A percentile compares a stretch with the other conserved stretches of the same genome.
phyloP scores from a whole-genome alignment of 2,329 filamentous ascomycete species.

The Pestalotiopsis sp. region DNA sequence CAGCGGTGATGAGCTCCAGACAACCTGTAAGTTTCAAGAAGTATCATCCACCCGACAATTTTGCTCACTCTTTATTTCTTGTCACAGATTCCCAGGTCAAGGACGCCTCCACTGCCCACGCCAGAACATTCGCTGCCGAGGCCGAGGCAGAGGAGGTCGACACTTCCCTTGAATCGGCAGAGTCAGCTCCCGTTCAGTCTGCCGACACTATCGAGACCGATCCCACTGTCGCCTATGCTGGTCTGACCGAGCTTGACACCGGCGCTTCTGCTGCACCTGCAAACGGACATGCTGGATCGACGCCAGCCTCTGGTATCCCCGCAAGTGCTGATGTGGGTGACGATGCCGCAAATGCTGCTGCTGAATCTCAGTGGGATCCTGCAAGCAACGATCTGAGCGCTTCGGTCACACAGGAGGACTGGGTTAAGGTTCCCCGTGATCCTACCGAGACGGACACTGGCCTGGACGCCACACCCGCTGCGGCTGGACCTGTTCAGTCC shows the following conservation, averaged over 20 bases:
- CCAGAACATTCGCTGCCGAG: conserved; percentile 24
- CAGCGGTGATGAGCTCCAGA: conserved; percentile 63
- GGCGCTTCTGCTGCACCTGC: conserved; percentile 40
- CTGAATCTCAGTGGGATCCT: conserved; percentile 67
- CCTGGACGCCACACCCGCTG: conserved; percentile 61
- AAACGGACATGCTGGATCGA: conserved; percentile 46
- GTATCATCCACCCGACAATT: not conserved
- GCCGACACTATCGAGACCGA: conserved; percentile 52
- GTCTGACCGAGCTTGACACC: conserved; percentile 67
- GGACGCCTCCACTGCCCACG: conserved; percentile 55
- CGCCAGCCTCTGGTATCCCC: conserved; percentile 38
- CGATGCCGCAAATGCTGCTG: conserved; percentile 61
- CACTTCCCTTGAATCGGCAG: conserved; percentile 34
- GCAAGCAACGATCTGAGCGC: conserved; percentile 43
- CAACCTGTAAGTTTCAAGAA: conserved; percentile 67
- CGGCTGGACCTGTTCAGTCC: conserved; percentile 60
- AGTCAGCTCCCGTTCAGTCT: conserved; percentile 30
- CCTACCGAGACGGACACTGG: conserved; percentile 74
- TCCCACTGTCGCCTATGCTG: conserved; percentile 68
- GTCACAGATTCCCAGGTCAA: conserved; percentile 60
- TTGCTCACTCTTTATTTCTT: conserved; percentile 24
- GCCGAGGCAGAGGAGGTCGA: conserved; percentile 34
- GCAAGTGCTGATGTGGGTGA: conserved; percentile 55
- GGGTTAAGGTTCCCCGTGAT: conserved; percentile 77
- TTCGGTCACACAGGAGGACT: conserved; percentile 61